Conservation (phyloP, 2,329 filamentous ascomycete genomes). For the Monilinia vaccinii-corymbosi region DNA sequence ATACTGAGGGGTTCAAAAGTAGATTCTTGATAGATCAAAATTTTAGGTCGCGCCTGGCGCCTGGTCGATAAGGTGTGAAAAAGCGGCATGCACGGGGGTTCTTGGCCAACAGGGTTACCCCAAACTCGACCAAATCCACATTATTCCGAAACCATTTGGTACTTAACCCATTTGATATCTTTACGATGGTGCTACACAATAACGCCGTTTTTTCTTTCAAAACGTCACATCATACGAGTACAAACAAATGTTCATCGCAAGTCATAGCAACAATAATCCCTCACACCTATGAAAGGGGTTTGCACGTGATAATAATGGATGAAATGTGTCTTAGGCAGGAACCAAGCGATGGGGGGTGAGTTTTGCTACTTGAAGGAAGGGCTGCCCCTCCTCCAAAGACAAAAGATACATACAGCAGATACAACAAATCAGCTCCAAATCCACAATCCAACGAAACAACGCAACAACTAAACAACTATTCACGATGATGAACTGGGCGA, state of each 20-base stretch:
- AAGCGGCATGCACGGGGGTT: not conserved
- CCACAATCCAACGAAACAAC: not conserved
- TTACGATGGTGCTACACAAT: not conserved
- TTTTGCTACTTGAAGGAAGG: conserved; percentile 1
- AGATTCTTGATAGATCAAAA: not conserved
- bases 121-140: not conserved
- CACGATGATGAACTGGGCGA: conserved; percentile 88
- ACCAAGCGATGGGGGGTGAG: conserved; percentile 3
- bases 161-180: not conserved
- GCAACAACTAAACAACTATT: conserved; percentile 9
- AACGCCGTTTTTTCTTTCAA: not conserved
- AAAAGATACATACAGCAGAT: not conserved
- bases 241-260: not conserved
- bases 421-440: not conserved
- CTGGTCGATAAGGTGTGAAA: conserved; percentile 7
- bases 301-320: not conserved
- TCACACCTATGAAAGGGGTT: not conserved
- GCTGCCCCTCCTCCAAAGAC: not conserved
- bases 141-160: not conserved
- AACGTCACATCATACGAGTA: conserved; percentile 3
- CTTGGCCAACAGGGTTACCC: conserved; percentile 5
- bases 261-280: conserved; percentile 1
- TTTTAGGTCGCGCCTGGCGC: not conserved
- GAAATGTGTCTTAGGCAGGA: not conserved
- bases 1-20: not conserved